Evolutionary conservation across 495 filamentous ascomycete species (phyloP), one percentile per base, ranked within the genome.

Genomic region (Podospora comata): DNA sequence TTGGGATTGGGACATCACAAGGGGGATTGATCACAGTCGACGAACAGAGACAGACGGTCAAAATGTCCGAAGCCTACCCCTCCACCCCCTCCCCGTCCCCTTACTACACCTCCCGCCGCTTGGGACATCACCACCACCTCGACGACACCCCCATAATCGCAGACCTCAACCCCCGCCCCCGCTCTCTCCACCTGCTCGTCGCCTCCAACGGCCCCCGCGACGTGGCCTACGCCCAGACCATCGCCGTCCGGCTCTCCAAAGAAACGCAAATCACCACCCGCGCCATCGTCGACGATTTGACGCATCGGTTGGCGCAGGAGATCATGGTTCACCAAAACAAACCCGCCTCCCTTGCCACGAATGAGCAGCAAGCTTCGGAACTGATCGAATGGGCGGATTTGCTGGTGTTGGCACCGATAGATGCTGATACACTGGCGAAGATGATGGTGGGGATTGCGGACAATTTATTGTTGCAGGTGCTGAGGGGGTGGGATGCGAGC

Each of bases 311-410:
- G 30, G 79, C 80, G 2, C 84, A 86, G 69, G 81, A 85, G 64
- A 82, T 85, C 20, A 78, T 84, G 19, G 80, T 82, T 11, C 75
- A 81, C 62, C 79, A 81, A 71, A 87, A 86, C 67, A 73, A 72
- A 48, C 75, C 72, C 59, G 62, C 83, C 7, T 32, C 30, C 30
- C 30, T 7, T 5, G 4, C 30, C 4, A 32, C 30, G 7, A 32
- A 32, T 7, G 83, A 85, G 67, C 79, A 79, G 60, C 75, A 90
- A 68, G 90, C 90, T 23, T 88, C 85, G 9, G 89, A 92, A 71
- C 84, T 93, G 32, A 89, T 90, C 69, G 87, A 91, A 71, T 96
- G 92, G 92, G 91, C 92, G n/a, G 91, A 95, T 77, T 80, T 96
- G 75, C 82, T 95, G 19, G 83, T 95, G 26, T 84, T 95, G 15